phyloP scores from a whole-genome alignment of 1,139 yeast species.

The Hansenula lynferdii region DNA sequence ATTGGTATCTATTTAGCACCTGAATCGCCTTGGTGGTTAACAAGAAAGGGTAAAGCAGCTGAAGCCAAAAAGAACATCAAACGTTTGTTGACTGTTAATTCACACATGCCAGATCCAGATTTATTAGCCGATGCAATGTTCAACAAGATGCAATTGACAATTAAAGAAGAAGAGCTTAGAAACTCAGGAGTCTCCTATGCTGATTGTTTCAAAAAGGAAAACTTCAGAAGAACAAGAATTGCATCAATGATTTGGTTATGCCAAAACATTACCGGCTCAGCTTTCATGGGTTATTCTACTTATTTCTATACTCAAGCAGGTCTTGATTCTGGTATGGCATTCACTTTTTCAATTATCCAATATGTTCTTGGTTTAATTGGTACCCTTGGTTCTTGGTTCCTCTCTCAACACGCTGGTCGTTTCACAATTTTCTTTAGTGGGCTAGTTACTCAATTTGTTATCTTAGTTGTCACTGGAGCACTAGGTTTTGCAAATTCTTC shows the following conservation, averaged over 20 bases:
- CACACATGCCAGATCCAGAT: conserved; percentile 10
- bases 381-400: conserved; percentile 25
- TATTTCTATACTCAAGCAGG: conserved; percentile 35
- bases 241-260: conserved; percentile 42
- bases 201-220: conserved; percentile 43
- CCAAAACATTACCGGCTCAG: conserved; percentile 47
- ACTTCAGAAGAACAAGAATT: conserved; percentile 49
- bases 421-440: conserved; percentile 31
- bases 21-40: conserved; percentile 1
- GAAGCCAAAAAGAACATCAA: conserved; percentile 9
- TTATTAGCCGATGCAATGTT: conserved; percentile 20
- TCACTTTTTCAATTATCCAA: conserved; percentile 28
- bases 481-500: conserved; percentile 23
- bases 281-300: conserved; percentile 42
- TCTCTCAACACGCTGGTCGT: conserved; percentile 26
- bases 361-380: conserved; percentile 30
- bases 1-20: conserved; percentile 6
- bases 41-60: not conserved
- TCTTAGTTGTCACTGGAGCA: conserved; percentile 29
- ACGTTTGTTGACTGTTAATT: conserved; percentile 10
- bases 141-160: conserved; percentile 27
- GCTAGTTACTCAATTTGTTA: conserved; percentile 20
- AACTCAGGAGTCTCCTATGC: conserved; percentile 25
- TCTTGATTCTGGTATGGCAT: conserved; percentile 23
- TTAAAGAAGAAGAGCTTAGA: conserved; percentile 24